A percentile compares a stretch with the other conserved stretches of the same genome.
Conservation (phyloP, 352 stramenopile species). For the Pythium phragmiticola region DNA sequence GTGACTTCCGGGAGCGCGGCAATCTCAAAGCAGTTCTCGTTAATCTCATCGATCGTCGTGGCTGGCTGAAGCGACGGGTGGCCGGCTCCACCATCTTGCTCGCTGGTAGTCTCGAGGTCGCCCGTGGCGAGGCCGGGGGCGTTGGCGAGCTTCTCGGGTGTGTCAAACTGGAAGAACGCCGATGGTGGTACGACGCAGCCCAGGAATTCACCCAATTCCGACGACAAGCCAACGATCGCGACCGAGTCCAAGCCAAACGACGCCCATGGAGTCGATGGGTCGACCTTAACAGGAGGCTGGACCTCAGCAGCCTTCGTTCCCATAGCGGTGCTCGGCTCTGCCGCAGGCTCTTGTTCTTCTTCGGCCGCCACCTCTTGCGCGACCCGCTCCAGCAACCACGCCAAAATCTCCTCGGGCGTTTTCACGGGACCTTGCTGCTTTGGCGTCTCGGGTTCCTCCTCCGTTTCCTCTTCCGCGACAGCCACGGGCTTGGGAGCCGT, state of each 20-base stretch:
- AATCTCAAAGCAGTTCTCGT: constrained; percentile 67
- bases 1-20: constrained; percentile 65
- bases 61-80: constrained; percentile 27
- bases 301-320: constrained; percentile 1
- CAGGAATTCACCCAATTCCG: constrained; percentile 41
- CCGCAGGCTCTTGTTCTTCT: constrained; percentile 7
- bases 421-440: constrained; percentile 42
- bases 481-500: constrained; percentile 7
- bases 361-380: constrained; percentile 44
- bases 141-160: constrained; percentile 30
- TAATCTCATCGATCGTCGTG: constrained; percentile 55
- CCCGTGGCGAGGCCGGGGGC: constrained; percentile 36
- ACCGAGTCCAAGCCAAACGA: constrained; percentile 38
- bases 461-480: constrained; percentile 6
- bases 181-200: constrained; percentile 40
- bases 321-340: neutral
- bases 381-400: constrained; percentile 66
- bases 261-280: constrained; percentile 31
- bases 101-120: constrained; percentile 22
- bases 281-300: constrained; percentile 19
- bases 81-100: constrained; percentile 12
- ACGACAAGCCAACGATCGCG: constrained; percentile 38
- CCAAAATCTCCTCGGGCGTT: constrained; percentile 64
- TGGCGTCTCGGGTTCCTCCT: constrained; percentile 15
- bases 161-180: constrained; percentile 44